Base-by-base conservation (phyloP, 371 early-diverging fungal genomes). In the Mortierella sp. region DNA sequence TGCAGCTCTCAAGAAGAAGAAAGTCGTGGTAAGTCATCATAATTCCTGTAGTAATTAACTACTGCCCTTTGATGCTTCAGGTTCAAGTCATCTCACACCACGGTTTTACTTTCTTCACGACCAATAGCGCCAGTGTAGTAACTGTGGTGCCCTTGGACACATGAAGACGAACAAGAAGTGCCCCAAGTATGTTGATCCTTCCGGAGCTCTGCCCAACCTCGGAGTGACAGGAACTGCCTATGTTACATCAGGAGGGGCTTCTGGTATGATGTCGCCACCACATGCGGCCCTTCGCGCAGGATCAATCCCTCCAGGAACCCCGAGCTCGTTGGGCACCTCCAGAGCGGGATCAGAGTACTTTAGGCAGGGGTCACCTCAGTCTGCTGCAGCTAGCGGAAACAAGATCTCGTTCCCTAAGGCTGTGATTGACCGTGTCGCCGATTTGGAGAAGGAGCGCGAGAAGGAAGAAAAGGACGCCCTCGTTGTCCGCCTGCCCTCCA, bases 91-190 rank as follows among this genome's bases (percentile, higher is more conserved):
- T 63, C 68, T 68, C 24, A 68, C 68, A 68, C 3, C 11, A 4
- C 14, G 21, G 34, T 21, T 42, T 24, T 21, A 8, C 16, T 28
- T 7, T 38, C 57, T 34, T 9, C 5, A 7, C 47, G 28, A 42
- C 50, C 34, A 28, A 28, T 81, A 93, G 92, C 91, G 95, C 45
- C 90, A 92, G 34, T 97, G 97, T 84, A 95, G 96, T 77, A 96
- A 95, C 82, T 97, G 97, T 87, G 96, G 96, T 55, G 91, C 94
- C 79, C 84, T 94, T 19, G 97, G 97, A 26, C 97, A 97, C 74
- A 97, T 96, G 95, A 96, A 95, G 86, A 96, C 97, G 7, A 97
- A 96, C 87, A 94, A 94, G 72, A 95, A 92, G 72, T 97, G 97
- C 76, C 96, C 96, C 68, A 93, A 90, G 81, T 95, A 92, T 68